phyloP scores from a whole-genome alignment of 768 basidiomycete species.

The Leccinum variicolor region DNA sequence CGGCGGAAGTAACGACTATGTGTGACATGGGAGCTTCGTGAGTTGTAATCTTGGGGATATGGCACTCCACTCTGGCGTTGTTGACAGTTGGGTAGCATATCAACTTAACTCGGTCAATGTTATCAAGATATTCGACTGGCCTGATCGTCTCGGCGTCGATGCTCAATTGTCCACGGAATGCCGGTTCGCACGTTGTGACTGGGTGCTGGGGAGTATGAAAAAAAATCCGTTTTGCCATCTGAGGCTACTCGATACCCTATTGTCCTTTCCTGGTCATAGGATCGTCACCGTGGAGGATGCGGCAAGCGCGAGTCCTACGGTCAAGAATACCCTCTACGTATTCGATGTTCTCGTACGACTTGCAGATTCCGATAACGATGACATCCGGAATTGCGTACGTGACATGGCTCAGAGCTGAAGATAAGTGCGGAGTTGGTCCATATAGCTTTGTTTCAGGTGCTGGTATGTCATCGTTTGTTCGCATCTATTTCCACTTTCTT shows the following conservation, averaged over 20 bases:
- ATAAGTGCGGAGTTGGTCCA: constrained; percentile 92
- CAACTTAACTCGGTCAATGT: constrained; percentile 77
- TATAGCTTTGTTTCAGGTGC: constrained; percentile 87
- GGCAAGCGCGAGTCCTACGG: constrained; percentile 77
- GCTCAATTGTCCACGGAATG: constrained; percentile 77
- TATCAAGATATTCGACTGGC: constrained; percentile 82
- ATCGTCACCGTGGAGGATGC: constrained; percentile 91
- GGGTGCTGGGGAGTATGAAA: constrained; percentile 88
- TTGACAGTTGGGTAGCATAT: constrained; percentile 46
- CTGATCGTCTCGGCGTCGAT: constrained; percentile 81
- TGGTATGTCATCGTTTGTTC: constrained; percentile 58
- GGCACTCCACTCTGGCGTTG: neutral
- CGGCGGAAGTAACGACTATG: constrained; percentile 68
- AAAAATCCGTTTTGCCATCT: constrained; percentile 80
- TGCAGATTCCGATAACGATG: constrained; percentile 65
- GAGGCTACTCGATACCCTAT: constrained; percentile 73
- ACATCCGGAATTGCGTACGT: constrained; percentile 72
- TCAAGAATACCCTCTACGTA: constrained; percentile 90
- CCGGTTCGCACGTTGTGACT: constrained; percentile 72
- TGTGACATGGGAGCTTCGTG: constrained; percentile 80
- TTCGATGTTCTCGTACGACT: constrained; percentile 84
- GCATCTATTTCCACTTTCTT: neutral
- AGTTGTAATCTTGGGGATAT: constrained; percentile 38
- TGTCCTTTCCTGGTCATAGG: constrained; percentile 76
- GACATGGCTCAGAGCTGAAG: constrained; percentile 80